Evolutionary conservation across 306 rosid species (phyloP), one percentile per base, ranked within the genome.

Genomic region (Boehmeria nivea): DNA sequence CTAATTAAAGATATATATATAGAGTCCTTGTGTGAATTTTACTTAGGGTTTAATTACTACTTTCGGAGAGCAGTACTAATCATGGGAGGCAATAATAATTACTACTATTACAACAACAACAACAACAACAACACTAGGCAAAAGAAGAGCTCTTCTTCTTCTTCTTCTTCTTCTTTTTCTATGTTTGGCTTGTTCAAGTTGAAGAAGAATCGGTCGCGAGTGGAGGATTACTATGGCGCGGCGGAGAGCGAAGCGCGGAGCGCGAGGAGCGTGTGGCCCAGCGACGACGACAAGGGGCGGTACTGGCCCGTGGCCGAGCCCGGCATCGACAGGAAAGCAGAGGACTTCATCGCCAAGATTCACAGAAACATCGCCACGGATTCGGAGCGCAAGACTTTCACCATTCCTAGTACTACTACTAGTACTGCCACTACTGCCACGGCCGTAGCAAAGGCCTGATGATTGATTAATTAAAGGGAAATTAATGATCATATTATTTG

Each of bases 251-350:
- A 74, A 14, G 60, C 75, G 15, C 6, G 54, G 44, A 83, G 68
- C 55, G 34, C 60, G 1, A 43, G 67, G 16, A 84, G 61, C 76
- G 78, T 84, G 18, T 87, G 88, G 90, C 94, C 94, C 2, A 90
- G 94, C 46, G 91, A 87, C 9, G 88, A 69, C 19, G 98, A 90
- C 68, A 82, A 58, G 70, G 81, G 67, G 8, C 64, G 72, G 0
- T 78, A 85, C 36, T 40, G 45, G 45, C 45, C 45, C 4, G 88
- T 83, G 0, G 95, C 90, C 12, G 95, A 84, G 58, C 98, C 83
- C 54, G 81, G 65, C 26, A 81, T 90, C 61, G 85, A 90, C 49
- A 63, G 45, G 64, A 86, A 72, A 51, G 95, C 98, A 17, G 65
- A 73, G 1, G 85, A 48, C 59, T 83, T 23, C 68, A 83, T 89